phyloP scores from a whole-genome alignment of 768 basidiomycete genomes.

The Suillus lakei region DNA sequence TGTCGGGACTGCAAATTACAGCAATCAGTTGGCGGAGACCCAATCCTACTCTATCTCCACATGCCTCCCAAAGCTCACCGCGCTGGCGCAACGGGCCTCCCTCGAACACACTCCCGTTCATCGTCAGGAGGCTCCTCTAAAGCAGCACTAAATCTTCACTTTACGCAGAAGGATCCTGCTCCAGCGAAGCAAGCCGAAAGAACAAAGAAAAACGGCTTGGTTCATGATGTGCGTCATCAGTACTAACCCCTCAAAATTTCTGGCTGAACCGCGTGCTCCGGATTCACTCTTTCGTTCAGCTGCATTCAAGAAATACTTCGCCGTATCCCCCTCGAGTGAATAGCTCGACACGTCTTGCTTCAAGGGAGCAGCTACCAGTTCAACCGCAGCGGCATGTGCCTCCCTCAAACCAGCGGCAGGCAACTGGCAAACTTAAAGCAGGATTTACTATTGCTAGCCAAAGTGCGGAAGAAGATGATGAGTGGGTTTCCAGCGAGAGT shows the following conservation, averaged over 20 bases:
- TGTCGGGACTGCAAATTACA: constrained; percentile 14
- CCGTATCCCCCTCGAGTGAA: constrained; percentile 29
- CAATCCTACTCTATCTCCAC: constrained; percentile 27
- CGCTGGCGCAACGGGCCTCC: constrained; percentile 46
- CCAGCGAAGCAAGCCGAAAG: constrained; percentile 53
- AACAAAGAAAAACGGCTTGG: constrained; percentile 50
- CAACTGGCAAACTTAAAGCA: constrained; percentile 44
- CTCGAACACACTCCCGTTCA: constrained; percentile 67
- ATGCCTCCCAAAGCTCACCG: constrained; percentile 60
- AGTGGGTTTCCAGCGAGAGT: constrained; percentile 81
- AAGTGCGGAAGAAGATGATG: constrained; percentile 61
- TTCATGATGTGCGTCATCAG: constrained; percentile 49
- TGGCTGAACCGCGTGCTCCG: constrained; percentile 15
- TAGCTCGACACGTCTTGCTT: constrained; percentile 31
- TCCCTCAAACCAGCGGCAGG: constrained; percentile 32
- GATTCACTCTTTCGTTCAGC: constrained; percentile 15
- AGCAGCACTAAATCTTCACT: constrained; percentile 62
- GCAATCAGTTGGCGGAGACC: constrained; percentile 36
- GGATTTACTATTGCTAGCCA: constrained; percentile 65
- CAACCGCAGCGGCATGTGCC: constrained; percentile 30
- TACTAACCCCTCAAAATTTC: constrained; percentile 14
- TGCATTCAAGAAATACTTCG: constrained; percentile 29
- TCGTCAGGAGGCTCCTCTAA: constrained; percentile 61
- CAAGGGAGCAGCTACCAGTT: constrained; percentile 40
- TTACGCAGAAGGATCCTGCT: constrained; percentile 66